These are phyloP conservation scores for Knufia petricola DNA, from an alignment of 2,329 filamentous ascomycete genomes.

Conservation along the genomic window DNA sequence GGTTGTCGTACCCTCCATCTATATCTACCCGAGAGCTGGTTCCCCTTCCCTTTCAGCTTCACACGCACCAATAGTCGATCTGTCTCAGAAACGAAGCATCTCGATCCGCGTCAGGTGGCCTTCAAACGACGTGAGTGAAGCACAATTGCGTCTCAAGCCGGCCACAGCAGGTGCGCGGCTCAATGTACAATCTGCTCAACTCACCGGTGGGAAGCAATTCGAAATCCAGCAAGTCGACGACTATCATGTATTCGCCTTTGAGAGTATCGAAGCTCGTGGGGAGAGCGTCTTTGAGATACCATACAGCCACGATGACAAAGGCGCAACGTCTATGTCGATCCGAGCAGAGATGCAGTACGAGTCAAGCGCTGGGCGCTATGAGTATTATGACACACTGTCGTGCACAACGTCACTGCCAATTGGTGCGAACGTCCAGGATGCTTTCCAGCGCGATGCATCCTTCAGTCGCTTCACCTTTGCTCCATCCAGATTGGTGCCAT, in stretches of 20 bases:
- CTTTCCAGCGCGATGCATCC: conserved; percentile 73
- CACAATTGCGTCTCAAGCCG: conserved; percentile 44
- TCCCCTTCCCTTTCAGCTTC: conserved; percentile 42
- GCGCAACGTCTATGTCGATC: conserved; percentile 51
- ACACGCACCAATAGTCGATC: conserved; percentile 61
- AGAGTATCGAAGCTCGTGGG: conserved; percentile 21
- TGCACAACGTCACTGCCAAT: conserved; percentile 69
- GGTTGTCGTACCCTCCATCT: conserved; percentile 9
- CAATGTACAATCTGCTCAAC: conserved; percentile 41
- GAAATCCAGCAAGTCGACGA: conserved; percentile 31
- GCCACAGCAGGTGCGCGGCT: conserved; percentile 52
- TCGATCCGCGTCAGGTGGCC: conserved; percentile 55
- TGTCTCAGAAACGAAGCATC: conserved; percentile 68
- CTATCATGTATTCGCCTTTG: conserved; percentile 39
- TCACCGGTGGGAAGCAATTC: conserved; percentile 35
- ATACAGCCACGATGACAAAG: conserved; percentile 67
- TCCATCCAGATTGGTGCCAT: conserved; percentile 63
- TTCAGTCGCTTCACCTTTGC: conserved; percentile 89
- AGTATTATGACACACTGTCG: conserved; percentile 52
- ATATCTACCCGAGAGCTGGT: conserved; percentile 17
- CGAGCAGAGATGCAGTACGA: conserved; percentile 68
- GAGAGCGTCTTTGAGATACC: conserved; percentile 49
- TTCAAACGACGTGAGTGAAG: conserved; percentile 58
- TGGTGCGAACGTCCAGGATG: conserved; percentile 92
- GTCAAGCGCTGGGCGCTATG: conserved; percentile 56